phyloP scores from a whole-genome alignment of 129 eudicot species.

The Erigeron canadensis region DNA sequence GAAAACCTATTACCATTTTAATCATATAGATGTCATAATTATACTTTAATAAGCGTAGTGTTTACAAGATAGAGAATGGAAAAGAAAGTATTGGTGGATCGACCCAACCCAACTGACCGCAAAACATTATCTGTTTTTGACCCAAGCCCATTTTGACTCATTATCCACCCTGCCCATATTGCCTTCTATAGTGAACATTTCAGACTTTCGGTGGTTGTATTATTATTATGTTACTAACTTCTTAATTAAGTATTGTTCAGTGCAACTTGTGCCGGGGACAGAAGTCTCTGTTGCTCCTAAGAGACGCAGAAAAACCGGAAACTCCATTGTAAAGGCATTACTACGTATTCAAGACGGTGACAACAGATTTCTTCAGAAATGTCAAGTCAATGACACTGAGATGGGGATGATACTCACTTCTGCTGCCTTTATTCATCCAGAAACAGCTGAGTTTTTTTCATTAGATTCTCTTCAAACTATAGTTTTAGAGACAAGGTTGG shows the following conservation, averaged over 20 bases:
- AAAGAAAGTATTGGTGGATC: too few species aligned
- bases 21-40: too few species aligned
- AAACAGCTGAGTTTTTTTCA: constrained; percentile 58
- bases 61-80: too few species aligned
- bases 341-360: constrained; percentile 84
- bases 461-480: constrained; percentile 59
- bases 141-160: too few species aligned
- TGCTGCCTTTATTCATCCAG: constrained; percentile 80
- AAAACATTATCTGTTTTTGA: too few species aligned
- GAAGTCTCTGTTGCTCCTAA: constrained; percentile 97
- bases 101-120: too few species aligned
- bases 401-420: constrained; percentile 65
- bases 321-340: constrained; percentile 51
- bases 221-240: constrained; percentile 22
- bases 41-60: too few species aligned
- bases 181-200: background rate
- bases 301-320: constrained; percentile 54
- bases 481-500: constrained; percentile 61
- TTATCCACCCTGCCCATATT: too few species aligned
- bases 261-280: constrained; percentile 87
- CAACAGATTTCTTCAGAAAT: constrained; percentile 50
- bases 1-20: too few species aligned
- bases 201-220: background rate
- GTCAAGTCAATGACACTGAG: constrained; percentile 44
- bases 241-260: constrained; percentile 46